phyloP scores from a whole-genome alignment of 129 eudicot species.

The Saposhnikovia divaricata region DNA sequence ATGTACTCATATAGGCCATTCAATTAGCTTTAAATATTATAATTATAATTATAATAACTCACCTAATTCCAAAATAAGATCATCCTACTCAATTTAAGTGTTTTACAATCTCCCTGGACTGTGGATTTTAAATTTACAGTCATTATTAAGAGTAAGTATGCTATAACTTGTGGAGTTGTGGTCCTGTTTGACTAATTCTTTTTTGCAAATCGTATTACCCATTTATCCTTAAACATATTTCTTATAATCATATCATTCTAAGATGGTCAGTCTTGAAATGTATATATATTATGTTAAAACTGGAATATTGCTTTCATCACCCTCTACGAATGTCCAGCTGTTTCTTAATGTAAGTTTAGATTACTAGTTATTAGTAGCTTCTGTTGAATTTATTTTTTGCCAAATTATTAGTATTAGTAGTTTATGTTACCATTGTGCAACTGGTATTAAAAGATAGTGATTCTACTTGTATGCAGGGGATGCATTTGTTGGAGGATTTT shows the following conservation, averaged over 20 bases:
- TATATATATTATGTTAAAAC: not conserved
- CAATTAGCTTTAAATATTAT: not conserved
- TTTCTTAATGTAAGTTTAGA: not conserved
- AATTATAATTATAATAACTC: not conserved
- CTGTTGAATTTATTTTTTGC: no score
- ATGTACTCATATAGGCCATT: not conserved
- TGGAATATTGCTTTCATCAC: not conserved
- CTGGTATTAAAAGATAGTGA: not conserved
- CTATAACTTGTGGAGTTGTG: not conserved
- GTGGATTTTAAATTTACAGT: not conserved
- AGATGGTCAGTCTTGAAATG: not conserved
- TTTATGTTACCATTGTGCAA: not conserved
- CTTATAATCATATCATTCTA: not conserved
- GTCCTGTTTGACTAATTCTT: not conserved
- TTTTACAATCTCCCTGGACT: not conserved
- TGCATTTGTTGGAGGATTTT: conserved; percentile 93
- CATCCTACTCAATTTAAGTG: not conserved
- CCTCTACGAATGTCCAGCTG: not conserved
- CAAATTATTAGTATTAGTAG: not conserved
- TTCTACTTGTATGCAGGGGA: conserved; percentile 43
- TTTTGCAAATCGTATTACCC: not conserved
- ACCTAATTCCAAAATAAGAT: not conserved
- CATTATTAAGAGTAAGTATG: not conserved
- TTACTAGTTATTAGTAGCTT: not conserved
- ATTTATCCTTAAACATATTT: not conserved